These are phyloP conservation scores for Ogataea nonfermentans DNA, from an alignment of 805 yeast genomes.

Conservation along the genomic window DNA sequence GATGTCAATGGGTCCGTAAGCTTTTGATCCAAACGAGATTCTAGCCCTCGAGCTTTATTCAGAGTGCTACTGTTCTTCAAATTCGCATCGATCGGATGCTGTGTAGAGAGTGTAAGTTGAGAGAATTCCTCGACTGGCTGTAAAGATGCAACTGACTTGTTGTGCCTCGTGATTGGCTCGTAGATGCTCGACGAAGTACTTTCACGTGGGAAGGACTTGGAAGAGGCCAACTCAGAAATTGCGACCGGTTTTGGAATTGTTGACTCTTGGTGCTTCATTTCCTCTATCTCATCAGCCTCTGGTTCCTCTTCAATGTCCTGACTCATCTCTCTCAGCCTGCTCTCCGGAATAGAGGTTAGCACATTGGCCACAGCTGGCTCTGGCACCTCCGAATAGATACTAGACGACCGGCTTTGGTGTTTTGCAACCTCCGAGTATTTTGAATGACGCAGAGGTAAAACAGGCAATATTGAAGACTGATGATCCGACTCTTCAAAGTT, in stretches of 20 bases:
- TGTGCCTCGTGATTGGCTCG: constrained; percentile 3
- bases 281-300: no score
- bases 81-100: no score
- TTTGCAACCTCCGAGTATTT: constrained; percentile 8
- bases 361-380: neutral
- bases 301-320: neutral
- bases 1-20: neutral
- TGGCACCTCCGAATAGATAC: constrained; percentile 21
- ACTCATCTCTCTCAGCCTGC: constrained; percentile 12
- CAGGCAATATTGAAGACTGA: neutral
- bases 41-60: neutral
- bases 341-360: constrained; percentile 16
- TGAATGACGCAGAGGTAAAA: constrained; percentile 5
- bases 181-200: constrained; percentile 25
- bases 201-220: constrained; percentile 2
- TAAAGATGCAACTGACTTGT: neutral
- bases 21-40: neutral
- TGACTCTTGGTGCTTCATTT: no score
- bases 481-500: neutral
- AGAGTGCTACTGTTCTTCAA: neutral
- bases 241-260: no score
- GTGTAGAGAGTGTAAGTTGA: no score
- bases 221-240: neutral
- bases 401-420: constrained; percentile 23
- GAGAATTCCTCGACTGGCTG: neutral